Evolutionary conservation across 495 filamentous ascomycete species (phyloP).

Genomic region (Aspergillus steynii): DNA sequence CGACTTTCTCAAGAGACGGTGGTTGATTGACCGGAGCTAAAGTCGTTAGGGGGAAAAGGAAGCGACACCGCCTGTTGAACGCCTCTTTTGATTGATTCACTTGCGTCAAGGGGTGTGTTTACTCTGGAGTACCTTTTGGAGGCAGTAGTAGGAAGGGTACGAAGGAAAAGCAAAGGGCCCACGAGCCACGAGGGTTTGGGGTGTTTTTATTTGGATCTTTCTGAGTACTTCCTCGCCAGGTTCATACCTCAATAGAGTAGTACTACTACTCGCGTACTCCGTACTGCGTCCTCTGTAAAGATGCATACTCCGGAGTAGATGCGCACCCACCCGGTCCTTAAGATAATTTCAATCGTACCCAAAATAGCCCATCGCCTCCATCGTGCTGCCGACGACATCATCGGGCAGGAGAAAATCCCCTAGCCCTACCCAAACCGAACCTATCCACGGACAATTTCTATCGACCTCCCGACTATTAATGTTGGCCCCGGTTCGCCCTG

Average conservation of each 20-base stretch:
- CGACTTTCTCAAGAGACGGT: constrained; percentile 1
- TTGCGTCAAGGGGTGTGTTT: too few species aligned
- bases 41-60: not conserved
- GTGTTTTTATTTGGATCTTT: not conserved
- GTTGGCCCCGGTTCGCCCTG: not conserved
- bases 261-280: too few species aligned
- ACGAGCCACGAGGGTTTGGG: not conserved
- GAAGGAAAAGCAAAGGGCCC: not conserved
- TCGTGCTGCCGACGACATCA: not conserved
- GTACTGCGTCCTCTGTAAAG: too few species aligned
- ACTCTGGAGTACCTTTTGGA: too few species aligned
- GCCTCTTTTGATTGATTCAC: too few species aligned
- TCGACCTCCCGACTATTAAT: too few species aligned
- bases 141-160: too few species aligned
- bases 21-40: constrained; percentile 1
- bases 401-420: not conserved
- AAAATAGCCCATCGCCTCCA: not conserved
- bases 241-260: not conserved
- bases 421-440: too few species aligned
- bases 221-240: not conserved
- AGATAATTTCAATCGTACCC: not conserved
- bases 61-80: not conserved
- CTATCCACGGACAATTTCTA: too few species aligned
- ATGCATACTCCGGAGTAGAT: too few species aligned
- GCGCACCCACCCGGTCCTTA: not conserved